Evolutionary conservation across 495 filamentous ascomycete genomes (phyloP).

Genomic region (Geopyxis carbonaria): DNA sequence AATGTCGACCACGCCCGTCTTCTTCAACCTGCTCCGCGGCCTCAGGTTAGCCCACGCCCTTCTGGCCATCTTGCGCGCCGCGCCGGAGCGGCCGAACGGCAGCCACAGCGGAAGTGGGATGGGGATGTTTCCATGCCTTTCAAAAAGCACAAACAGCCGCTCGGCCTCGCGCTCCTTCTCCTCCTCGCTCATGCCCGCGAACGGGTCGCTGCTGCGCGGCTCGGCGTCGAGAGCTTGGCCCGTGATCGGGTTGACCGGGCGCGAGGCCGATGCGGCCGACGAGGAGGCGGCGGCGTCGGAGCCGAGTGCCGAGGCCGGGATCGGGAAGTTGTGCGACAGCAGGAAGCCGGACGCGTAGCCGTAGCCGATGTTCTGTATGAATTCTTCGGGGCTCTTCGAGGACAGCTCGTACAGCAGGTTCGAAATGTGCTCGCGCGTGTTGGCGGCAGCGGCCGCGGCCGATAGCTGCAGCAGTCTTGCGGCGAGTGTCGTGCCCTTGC

Average conservation of each 20-base stretch:
- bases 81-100: background rate
- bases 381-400: slow-evolving; percentile 49
- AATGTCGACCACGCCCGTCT: slow-evolving; percentile 65
- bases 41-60: slow-evolving; percentile 10
- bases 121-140: slow-evolving; percentile 41
- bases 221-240: slow-evolving; percentile 68
- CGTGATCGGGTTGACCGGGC: slow-evolving; percentile 72
- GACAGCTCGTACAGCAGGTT: slow-evolving; percentile 75
- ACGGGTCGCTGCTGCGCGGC: slow-evolving; percentile 29
- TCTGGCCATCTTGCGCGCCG: background rate
- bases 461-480: slow-evolving; percentile 67
- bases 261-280: slow-evolving; percentile 12
- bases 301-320: slow-evolving; percentile 51
- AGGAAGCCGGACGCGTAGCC: slow-evolving; percentile 84
- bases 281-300: slow-evolving; percentile 33
- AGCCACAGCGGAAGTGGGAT: background rate
- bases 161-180: slow-evolving; percentile 92
- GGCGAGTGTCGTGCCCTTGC: slow-evolving; percentile 54
- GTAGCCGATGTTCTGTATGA: slow-evolving; percentile 74
- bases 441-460: slow-evolving; percentile 48
- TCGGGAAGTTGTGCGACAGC: slow-evolving; percentile 57
- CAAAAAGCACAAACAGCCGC: slow-evolving; percentile 82
- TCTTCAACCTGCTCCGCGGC: slow-evolving; percentile 42
- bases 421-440: slow-evolving; percentile 57
- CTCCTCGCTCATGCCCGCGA: slow-evolving; percentile 64